Percentiles rank a stretch among this genome's conserved stretches.
These are phyloP conservation scores for Hemisphaericaspora xylofermentans DNA, from an alignment of 1,139 yeast genomes.

Conservation along the genomic window DNA sequence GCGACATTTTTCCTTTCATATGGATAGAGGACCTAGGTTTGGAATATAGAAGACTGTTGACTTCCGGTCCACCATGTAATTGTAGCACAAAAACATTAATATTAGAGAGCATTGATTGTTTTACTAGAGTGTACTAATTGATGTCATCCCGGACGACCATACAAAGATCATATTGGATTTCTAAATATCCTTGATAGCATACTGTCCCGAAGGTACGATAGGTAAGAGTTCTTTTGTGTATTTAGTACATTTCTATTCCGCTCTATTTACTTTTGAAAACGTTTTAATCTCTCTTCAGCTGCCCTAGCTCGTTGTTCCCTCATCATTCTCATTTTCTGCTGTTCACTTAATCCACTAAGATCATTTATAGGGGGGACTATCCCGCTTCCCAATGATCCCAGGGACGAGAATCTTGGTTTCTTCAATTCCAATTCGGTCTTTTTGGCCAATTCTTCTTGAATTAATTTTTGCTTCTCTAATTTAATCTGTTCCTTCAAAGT, in stretches of 20 bases:
- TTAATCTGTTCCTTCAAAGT: slow-evolving; percentile 31
- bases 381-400: slow-evolving; percentile 27
- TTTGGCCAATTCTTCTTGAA: slow-evolving; percentile 42
- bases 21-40: too few relatives aligned
- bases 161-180: too few relatives aligned
- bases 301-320: slow-evolving; percentile 96
- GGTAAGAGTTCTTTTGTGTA: too few relatives aligned
- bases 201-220: too few relatives aligned
- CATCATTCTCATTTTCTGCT: slow-evolving; percentile 74
- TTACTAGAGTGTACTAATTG: too few relatives aligned
- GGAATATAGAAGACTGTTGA: too few relatives aligned
- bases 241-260: not conserved
- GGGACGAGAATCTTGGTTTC: slow-evolving; percentile 31
- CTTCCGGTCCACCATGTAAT: too few relatives aligned
- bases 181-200: too few relatives aligned
- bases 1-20: too few relatives aligned
- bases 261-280: slow-evolving; percentile 1
- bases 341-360: slow-evolving; percentile 49
- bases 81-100: too few relatives aligned
- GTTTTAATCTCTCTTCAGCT: slow-evolving; percentile 78
- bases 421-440: slow-evolving; percentile 40
- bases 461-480: slow-evolving; percentile 36
- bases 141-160: too few relatives aligned
- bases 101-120: too few relatives aligned
- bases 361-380: slow-evolving; percentile 17